Percentiles rank a stretch among this genome's conserved stretches.
Conservation (phyloP, 441 rosid genomes). For the Gossypium schwendimanii region DNA sequence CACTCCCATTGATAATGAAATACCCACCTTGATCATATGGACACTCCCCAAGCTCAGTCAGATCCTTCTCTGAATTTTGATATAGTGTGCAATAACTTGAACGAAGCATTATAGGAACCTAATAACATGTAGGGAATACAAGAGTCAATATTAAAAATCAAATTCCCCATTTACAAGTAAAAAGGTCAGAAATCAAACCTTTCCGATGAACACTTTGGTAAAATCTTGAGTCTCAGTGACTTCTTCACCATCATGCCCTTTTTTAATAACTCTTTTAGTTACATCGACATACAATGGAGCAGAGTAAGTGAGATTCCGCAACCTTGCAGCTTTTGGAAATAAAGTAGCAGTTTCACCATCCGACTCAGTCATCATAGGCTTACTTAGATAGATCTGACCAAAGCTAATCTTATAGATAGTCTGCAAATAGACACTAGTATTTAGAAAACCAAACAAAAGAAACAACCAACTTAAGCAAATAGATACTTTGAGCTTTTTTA, state of each 20-base stretch:
- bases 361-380: constrained; percentile 98
- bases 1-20: constrained; percentile 94
- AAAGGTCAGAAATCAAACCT: constrained; percentile 33
- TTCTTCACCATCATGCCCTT: constrained; percentile 97
- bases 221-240: constrained; percentile 85
- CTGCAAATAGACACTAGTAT: constrained; percentile 40
- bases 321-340: constrained; percentile 93
- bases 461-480: neutral
- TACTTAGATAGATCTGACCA: constrained; percentile 92
- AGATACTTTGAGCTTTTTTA: neutral
- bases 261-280: constrained; percentile 74
- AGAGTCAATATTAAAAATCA: neutral
- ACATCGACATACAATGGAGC: constrained; percentile 95
- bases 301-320: constrained; percentile 91
- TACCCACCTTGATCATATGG: constrained; percentile 99
- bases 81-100: constrained; percentile 83
- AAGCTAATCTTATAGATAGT: constrained; percentile 83
- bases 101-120: constrained; percentile 98
- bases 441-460: constrained; percentile 3
- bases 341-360: constrained; percentile 95
- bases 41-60: constrained; percentile 96
- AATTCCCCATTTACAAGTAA: neutral
- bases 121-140: constrained; percentile 8
- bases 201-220: constrained; percentile 88
- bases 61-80: constrained; percentile 93